Percentiles rank a stretch among this genome's conserved stretches.
Conservation (phyloP, 306 rosid species). For the Quercus mongolica region DNA sequence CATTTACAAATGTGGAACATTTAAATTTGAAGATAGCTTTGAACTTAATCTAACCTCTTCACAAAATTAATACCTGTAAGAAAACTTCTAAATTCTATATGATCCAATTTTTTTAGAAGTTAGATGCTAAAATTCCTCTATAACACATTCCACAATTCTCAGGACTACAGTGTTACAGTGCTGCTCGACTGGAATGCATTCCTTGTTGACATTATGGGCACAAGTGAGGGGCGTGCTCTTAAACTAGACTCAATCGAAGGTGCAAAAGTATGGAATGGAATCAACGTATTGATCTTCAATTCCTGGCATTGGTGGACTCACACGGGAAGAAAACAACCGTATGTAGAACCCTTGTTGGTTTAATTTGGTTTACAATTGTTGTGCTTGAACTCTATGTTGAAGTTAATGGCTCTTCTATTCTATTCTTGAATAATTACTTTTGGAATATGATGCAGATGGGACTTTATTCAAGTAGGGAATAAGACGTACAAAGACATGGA, state of each 20-base stretch:
- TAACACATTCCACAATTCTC: neutral
- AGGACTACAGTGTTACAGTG: conserved; percentile 28
- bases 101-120: too few species aligned
- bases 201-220: conserved; percentile 31
- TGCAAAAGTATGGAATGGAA: conserved; percentile 27
- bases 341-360: neutral
- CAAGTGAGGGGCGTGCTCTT: conserved; percentile 26
- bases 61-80: too few species aligned
- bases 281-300: conserved; percentile 39
- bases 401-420: too few species aligned
- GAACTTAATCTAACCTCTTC: too few species aligned
- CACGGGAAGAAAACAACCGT: conserved; percentile 47
- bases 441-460: conserved; percentile 45
- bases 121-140: too few species aligned
- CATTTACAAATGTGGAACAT: too few species aligned
- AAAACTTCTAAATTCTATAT: too few species aligned
- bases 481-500: conserved; percentile 46
- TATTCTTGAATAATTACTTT: neutral
- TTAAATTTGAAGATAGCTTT: too few species aligned
- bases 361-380: neutral
- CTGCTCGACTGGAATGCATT: conserved; percentile 38
- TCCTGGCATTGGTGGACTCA: conserved; percentile 63
- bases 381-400: neutral
- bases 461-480: conserved; percentile 48
- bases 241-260: conserved; percentile 32